Conservation (phyloP, 78 protist genomes). For the slime mould (Dictyostelium discoideum) region DNA sequence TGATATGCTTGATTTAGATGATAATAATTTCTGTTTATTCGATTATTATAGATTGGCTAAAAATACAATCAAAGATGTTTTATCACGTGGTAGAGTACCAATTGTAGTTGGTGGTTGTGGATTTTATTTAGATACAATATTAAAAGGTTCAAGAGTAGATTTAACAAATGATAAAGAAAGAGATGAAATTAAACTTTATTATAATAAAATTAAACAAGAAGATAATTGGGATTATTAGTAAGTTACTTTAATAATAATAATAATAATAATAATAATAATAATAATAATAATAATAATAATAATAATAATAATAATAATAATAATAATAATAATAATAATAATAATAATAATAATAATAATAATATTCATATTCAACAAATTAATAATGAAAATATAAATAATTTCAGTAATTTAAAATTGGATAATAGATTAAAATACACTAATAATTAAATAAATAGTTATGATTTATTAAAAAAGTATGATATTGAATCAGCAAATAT, state of each 20-base stretch:
- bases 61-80: constrained; percentile 10
- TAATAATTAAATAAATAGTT: no score
- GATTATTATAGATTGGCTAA: not conserved
- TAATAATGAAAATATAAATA: no score
- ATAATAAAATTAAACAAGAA: not conserved
- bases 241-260: not conserved
- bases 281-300: not conserved
- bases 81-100: constrained; percentile 32
- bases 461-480: not conserved
- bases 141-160: constrained; percentile 9
- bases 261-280: not conserved
- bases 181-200: not conserved
- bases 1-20: constrained; percentile 14
- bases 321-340: no score
- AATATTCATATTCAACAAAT: no score
- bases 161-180: not conserved
- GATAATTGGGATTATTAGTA: constrained; percentile 43
- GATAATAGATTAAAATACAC: no score
- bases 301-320: no score
- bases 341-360: no score
- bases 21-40: not conserved
- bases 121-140: constrained; percentile 22
- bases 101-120: constrained; percentile 74
- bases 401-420: no score
- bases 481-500: constrained; percentile 51